Percentiles rank a stretch among this genome's conserved stretches.
Evolutionary conservation across 2,329 filamentous ascomycete species (phyloP).

Genomic region (Aspergillus sp.): DNA sequence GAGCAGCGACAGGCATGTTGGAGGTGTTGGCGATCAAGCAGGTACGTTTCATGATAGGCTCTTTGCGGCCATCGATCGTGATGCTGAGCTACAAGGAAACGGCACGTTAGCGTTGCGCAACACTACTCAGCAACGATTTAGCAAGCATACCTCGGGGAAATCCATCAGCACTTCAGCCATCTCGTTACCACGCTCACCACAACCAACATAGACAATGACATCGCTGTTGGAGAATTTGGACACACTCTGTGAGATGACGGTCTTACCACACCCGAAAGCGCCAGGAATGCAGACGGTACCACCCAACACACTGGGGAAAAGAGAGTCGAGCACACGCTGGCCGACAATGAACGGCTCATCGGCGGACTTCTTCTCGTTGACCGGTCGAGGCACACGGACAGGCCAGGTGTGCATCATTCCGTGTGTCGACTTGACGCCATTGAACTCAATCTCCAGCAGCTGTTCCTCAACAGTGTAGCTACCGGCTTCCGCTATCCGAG

Average conservation of each 20-base stretch:
- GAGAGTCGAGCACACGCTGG: constrained; percentile 90
- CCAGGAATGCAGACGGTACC: constrained; percentile 97
- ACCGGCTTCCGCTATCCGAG: constrained; percentile 82
- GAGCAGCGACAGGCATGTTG: constrained; percentile 98
- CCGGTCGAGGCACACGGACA: constrained; percentile 89
- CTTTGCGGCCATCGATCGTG: constrained; percentile 87
- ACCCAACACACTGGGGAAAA: constrained; percentile 95
- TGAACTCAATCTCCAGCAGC: constrained; percentile 93
- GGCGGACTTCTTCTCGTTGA: constrained; percentile 87
- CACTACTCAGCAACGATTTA: not conserved
- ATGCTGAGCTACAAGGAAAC: constrained; percentile 69
- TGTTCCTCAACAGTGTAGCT: constrained; percentile 93
- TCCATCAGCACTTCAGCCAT: constrained; percentile 99
- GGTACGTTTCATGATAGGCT: constrained; percentile 99
- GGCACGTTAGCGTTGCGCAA: constrained; percentile 12
- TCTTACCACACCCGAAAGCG: constrained; percentile 98
- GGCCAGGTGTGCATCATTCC: constrained; percentile 99
- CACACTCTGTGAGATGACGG: constrained; percentile 96
- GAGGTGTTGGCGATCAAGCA: constrained; percentile 98
- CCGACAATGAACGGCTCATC: constrained; percentile 92
- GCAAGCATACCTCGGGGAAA: constrained; percentile 72
- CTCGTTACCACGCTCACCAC: constrained; percentile 93
- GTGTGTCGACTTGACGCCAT: constrained; percentile 90
- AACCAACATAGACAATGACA: constrained; percentile 96
- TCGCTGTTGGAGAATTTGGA: constrained; percentile 99